Evolutionary conservation across 208 protist genomes (phyloP), one percentile per base, ranked within the genome.

Genomic region (Trypanosoma melophagium): DNA sequence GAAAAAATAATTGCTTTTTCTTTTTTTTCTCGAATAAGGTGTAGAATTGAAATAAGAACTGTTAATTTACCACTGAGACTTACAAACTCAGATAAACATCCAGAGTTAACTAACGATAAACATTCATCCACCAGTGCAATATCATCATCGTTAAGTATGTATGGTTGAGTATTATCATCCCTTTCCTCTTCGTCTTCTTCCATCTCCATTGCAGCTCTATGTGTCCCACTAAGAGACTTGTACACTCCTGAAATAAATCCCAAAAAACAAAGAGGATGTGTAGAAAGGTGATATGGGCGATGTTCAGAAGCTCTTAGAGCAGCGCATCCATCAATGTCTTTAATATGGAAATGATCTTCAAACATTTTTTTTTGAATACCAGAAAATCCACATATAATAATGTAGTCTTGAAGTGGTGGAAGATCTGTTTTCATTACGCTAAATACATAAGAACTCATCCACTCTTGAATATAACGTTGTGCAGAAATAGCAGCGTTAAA

Each of bases 1-100:
- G 88, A 95, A 67, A 97, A 97, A 21, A 97, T 81, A 50, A 97
- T 86, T 14, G 85, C 66, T 67, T 96, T 94, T 58, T 96, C 84
- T 16, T 72, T 70, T 31, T 59, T 69, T 28, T 66, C 54, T 50
- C 73, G 62, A 21, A 89, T 80, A 35, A 65, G 68, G 9, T 72
- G 58, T 13, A 94, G 65, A 40, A 95, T 93, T 16, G 80, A 76
- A 25, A 84, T 69, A 14, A 97, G 62, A 14, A 80, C 84, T 14
- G 66, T 74, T 63, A 95, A 69, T 70, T 97, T 97, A 9, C 87
- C 83, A 77, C 90, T 95, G 35, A 86, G 51, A 51, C 59, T 44
- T 35, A 85, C 66, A 79, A 94, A 93, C 17, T 57, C 59, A 24
- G 81, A 72, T 2, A 92, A 50, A 13, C 68, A 63, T 10, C 76